Conservation (phyloP, 768 basidiomycete species). For the Leccinum variicolor region DNA sequence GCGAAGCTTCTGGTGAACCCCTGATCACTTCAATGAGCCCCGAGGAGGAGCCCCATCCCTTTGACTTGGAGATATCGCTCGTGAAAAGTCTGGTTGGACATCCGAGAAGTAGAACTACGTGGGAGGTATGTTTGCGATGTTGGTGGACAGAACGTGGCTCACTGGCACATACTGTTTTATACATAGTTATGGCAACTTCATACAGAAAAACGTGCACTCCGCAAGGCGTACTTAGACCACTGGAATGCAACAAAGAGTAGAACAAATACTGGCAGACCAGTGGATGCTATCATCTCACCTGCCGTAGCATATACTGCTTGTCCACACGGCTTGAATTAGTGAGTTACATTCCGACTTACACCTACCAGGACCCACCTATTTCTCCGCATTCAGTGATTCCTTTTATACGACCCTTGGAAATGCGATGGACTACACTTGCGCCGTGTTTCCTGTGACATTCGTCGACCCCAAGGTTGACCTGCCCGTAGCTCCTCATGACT, state of each 20-base stretch:
- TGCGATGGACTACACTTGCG: slow-evolving; percentile 41
- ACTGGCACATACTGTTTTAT: neutral
- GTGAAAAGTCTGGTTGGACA: slow-evolving; percentile 45
- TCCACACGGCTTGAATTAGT: slow-evolving; percentile 44
- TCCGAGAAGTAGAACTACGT: slow-evolving; percentile 36
- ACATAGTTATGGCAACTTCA: slow-evolving; percentile 46
- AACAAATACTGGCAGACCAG: slow-evolving; percentile 48
- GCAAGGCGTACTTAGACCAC: slow-evolving; percentile 45
- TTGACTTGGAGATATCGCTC: slow-evolving; percentile 44
- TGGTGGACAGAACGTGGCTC: neutral
- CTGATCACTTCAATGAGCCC: slow-evolving; percentile 38
- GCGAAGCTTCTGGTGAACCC: slow-evolving; percentile 43
- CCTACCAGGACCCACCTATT: slow-evolving; percentile 14
- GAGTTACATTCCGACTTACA: slow-evolving; percentile 10
- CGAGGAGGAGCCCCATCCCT: slow-evolving; percentile 27
- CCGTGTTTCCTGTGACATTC: slow-evolving; percentile 46
- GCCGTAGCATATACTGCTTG: slow-evolving; percentile 40
- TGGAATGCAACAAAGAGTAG: slow-evolving; percentile 42
- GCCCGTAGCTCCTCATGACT: slow-evolving; percentile 34
- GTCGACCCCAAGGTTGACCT: slow-evolving; percentile 43
- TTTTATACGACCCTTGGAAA: slow-evolving; percentile 49
- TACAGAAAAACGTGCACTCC: slow-evolving; percentile 35
- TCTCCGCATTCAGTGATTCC: slow-evolving; percentile 26
- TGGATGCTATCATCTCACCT: slow-evolving; percentile 52
- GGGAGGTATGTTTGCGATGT: slow-evolving; percentile 34